These are phyloP conservation scores for Komagataella mondaviorum DNA, from an alignment of 805 yeast species.

Conservation along the genomic window DNA sequence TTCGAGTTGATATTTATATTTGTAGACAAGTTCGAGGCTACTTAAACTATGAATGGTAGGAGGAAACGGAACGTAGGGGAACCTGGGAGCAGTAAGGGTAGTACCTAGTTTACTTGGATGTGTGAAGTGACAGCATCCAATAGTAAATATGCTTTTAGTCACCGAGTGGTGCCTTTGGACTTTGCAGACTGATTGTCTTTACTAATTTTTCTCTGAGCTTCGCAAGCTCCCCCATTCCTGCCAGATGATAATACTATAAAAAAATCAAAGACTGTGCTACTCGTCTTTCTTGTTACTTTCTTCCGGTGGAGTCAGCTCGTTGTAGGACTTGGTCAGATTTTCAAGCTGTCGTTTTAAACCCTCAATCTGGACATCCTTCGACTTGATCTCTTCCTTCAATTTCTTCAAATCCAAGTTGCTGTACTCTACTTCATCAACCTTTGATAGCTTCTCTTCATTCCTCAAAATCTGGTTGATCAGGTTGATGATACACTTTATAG, in stretches of 20 bases:
- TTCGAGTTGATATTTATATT: neutral
- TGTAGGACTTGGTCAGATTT: constrained; percentile 25
- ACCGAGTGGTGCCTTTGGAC: neutral
- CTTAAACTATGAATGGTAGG: neutral
- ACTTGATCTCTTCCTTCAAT: constrained; percentile 19
- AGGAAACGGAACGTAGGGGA: neutral
- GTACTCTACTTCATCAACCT: constrained; percentile 13
- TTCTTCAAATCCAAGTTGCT: constrained; percentile 14
- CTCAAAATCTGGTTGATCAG: constrained; percentile 30
- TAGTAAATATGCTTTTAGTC: neutral
- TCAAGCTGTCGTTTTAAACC: constrained; percentile 26
- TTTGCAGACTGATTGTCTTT: neutral
- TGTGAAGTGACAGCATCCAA: neutral
- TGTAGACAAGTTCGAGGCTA: neutral
- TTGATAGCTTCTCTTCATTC: constrained; percentile 15
- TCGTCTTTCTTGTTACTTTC: constrained; percentile 3
- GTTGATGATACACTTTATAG: constrained; percentile 28
- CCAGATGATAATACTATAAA: neutral
- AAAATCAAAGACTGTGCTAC: neutral
- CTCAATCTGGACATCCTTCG: constrained; percentile 23
- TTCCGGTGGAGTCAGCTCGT: constrained; percentile 15
- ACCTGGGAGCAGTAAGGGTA: neutral
- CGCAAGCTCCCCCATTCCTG: neutral
- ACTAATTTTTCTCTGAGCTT: neutral
- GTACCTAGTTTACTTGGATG: neutral